Conservation (phyloP, 225 moss, liverwort and hornwort genomes). For the Physcomitrellopsis africana region DNA sequence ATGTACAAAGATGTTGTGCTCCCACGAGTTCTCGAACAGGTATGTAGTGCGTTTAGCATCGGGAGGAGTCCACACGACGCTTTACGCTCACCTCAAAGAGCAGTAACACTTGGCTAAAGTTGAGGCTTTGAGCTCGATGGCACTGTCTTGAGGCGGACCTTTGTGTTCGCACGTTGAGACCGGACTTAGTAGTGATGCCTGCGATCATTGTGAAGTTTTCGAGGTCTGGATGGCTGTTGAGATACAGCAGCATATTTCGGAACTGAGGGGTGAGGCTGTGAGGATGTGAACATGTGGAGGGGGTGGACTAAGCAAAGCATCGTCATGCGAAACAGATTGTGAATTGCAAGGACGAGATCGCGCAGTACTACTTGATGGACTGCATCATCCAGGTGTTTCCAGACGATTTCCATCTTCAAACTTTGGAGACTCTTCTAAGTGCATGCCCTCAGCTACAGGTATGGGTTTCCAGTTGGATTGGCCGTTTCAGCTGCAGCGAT, state of each 20-base stretch:
- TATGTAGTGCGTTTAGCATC: slow-evolving; percentile 24
- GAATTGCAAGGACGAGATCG: slow-evolving; percentile 99
- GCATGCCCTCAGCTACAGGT: slow-evolving; percentile 99
- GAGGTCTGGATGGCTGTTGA: not conserved
- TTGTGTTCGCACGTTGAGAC: not conserved
- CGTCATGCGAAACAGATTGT: slow-evolving; percentile 67
- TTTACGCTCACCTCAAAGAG: slow-evolving; percentile 13
- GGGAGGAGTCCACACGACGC: not conserved
- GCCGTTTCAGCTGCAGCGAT: not conserved
- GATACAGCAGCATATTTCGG: not conserved
- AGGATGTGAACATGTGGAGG: not conserved
- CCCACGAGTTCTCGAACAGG: slow-evolving; percentile 98
- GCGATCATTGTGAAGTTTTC: not conserved
- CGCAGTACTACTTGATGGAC: slow-evolving; percentile 99
- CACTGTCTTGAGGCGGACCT: not conserved
- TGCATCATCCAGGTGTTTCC: slow-evolving; percentile 99
- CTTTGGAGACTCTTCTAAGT: slow-evolving; percentile 93
- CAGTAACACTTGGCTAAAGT: slow-evolving; percentile 8
- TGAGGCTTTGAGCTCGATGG: slow-evolving; percentile 10
- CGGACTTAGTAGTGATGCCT: not conserved
- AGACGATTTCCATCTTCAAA: slow-evolving; percentile 98
- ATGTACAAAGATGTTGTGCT: slow-evolving; percentile 99
- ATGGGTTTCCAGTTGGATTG: slow-evolving; percentile 8
- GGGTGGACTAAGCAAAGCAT: slow-evolving; percentile 11
- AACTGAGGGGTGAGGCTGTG: not conserved